Evolutionary conservation across 1,284 basidiomycete genomes (phyloP).

Genomic region (Cystobasidium pallidum): DNA sequence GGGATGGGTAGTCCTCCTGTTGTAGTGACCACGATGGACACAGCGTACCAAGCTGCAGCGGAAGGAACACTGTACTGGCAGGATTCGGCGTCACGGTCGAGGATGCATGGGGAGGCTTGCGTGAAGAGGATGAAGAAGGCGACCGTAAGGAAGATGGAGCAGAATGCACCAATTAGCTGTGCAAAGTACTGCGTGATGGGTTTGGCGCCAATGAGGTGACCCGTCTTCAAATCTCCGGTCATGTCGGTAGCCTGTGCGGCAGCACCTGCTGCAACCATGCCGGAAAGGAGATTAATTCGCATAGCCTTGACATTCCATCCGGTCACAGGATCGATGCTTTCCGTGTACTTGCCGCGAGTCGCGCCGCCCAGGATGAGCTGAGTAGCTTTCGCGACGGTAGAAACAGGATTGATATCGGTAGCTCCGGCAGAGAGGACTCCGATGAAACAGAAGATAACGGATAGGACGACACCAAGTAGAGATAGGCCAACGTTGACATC

Average conservation of each 20-base stretch:
- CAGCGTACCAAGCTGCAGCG: constrained; percentile 67
- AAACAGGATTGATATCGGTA: constrained; percentile 66
- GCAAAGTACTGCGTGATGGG: constrained; percentile 67
- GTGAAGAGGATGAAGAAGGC: constrained; percentile 69
- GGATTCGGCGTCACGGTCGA: constrained; percentile 56
- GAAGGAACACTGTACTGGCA: constrained; percentile 67
- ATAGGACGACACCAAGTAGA: constrained; percentile 60
- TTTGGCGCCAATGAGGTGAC: constrained; percentile 69
- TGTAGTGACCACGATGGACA: constrained; percentile 63
- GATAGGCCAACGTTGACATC: constrained; percentile 63
- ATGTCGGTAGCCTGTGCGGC: constrained; percentile 69
- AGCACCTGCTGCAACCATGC: constrained; percentile 65
- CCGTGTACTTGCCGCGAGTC: constrained; percentile 62
- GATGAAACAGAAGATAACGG: constrained; percentile 71
- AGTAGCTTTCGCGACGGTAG: constrained; percentile 64
- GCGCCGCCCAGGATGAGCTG: constrained; percentile 69
- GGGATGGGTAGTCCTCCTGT: constrained; percentile 60
- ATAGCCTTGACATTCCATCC: constrained; percentile 65
- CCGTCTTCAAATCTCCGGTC: constrained; percentile 73
- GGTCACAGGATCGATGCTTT: constrained; percentile 66
- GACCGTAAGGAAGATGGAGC: constrained; percentile 65
- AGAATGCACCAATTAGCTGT: constrained; percentile 64
- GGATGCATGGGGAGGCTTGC: constrained; percentile 69
- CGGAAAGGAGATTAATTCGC: constrained; percentile 66
- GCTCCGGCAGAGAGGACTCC: constrained; percentile 66